Evolutionary conservation across 1,284 basidiomycete genomes (phyloP), one percentile per base, ranked within the genome.

Genomic region (Boletus smithii): DNA sequence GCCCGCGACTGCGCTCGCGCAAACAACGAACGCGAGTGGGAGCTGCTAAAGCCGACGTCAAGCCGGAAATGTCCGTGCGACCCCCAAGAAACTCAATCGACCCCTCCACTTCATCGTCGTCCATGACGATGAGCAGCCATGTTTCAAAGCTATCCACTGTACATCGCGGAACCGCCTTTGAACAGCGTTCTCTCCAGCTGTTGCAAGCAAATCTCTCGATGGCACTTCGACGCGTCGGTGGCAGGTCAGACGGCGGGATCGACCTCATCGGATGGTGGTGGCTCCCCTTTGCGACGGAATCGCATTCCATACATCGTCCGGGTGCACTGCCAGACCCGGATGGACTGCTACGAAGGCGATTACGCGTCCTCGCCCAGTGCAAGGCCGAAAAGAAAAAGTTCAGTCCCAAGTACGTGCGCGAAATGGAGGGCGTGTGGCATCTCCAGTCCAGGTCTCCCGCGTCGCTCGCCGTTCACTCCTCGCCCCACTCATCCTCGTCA

Each of bases 231-330:
- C 78, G 79, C 40, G 83, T 93, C 14, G 93, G 93, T 1, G 91
- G 93, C 14, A 81, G 75, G 51, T 77, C 81, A 13, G 93, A 95
- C 65, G 88, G 90, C 8, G 93, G 93, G 0, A 73, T 95, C 37
- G 93, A 97, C 67, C 72, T 95, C n/a, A 68, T 85, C 37, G 93
- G 93, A 3, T 95, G 90, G 89, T 95, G 93, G 93, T 89, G 84
- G 81, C 70, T 94, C 3, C 89, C 90, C 11, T 57, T 51, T 48
- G 57, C 53, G 0, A 29, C 48, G 0, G 24, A 46, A 2, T 10
- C 46, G 26, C 18, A 36, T 3, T 35, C 35, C 8, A 13, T n/a
- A 7, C 37, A 33, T 9, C 46, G 9, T 7, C 23, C 50, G 16
- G 39, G 49, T 2, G 50, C 53, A 22, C 22, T 62, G 3, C 31